phyloP scores from a whole-genome alignment of 75 land plant species.

The Cunninghamia lanceolata region DNA sequence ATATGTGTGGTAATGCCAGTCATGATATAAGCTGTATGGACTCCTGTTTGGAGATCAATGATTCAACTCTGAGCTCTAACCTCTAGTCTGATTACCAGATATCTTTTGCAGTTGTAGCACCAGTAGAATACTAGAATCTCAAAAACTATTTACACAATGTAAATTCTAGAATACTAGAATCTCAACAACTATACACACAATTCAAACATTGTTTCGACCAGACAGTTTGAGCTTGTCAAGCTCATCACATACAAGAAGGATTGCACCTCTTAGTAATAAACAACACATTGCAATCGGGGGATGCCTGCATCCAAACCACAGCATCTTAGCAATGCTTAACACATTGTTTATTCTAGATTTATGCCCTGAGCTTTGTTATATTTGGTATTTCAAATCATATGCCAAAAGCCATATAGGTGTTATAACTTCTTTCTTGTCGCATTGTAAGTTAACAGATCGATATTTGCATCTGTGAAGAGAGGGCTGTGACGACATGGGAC shows the following conservation, averaged over 20 bases:
- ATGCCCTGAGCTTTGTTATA: neutral
- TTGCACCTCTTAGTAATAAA: neutral
- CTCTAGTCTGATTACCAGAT: no score
- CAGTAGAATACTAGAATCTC: no score
- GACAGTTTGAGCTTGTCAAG: no score
- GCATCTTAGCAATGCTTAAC: neutral
- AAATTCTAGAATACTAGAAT: no score
- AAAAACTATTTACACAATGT: no score
- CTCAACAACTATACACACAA: no score
- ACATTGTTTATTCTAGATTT: neutral
- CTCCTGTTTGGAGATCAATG: no score
- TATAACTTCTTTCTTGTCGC: neutral
- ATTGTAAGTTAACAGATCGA: neutral
- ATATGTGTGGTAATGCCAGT: neutral
- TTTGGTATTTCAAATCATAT: neutral
- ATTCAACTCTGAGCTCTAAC: no score
- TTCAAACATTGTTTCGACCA: no score
- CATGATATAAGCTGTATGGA: no score
- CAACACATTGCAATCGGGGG: neutral
- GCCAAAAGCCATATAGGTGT: neutral
- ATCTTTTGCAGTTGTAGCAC: no score
- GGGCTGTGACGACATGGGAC: neutral
- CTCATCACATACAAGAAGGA: no score
- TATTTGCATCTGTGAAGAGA: neutral
- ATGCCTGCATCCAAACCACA: neutral